Evolutionary conservation across 2,329 filamentous ascomycete species (phyloP).

Genomic region (Nannizziopsis arthrosporioides): DNA sequence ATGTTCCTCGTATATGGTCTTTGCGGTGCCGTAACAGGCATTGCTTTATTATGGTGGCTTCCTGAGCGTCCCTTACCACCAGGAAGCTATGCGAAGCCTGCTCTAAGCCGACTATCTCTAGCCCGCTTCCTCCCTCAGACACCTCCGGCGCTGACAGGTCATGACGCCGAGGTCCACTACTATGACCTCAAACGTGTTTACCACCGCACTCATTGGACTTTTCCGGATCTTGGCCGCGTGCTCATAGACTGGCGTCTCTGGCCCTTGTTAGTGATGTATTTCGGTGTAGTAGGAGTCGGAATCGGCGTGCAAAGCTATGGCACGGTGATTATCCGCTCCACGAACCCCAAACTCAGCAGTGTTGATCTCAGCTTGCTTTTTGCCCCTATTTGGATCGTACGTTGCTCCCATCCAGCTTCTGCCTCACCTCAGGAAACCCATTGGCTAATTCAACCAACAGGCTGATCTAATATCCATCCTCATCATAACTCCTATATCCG

Average conservation of each 20-base stretch:
- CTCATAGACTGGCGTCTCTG: conserved; percentile 79
- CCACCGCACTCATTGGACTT: conserved; percentile 58
- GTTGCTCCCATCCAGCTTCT: conserved; percentile 23
- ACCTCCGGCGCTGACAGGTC: conserved; percentile 59
- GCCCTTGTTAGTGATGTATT: conserved; percentile 83
- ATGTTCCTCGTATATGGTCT: conserved; percentile 88
- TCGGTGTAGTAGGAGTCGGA: conserved; percentile 83
- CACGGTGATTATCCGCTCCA: conserved; percentile 71
- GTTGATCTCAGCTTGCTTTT: conserved; percentile 71
- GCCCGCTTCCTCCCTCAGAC: conserved; percentile 52
- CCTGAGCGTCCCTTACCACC: conserved; percentile 70
- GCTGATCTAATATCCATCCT: conserved; percentile 84
- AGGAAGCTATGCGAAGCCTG: neutral
- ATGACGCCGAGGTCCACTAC: conserved; percentile 73
- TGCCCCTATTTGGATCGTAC: conserved; percentile 82
- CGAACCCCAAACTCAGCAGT: conserved; percentile 59
- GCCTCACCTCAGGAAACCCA: neutral
- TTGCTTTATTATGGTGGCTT: conserved; percentile 76
- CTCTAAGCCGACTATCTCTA: neutral
- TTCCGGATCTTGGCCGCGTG: conserved; percentile 58
- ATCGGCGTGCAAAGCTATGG: conserved; percentile 84
- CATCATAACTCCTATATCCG: conserved; percentile 70
- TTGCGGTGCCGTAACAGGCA: conserved; percentile 58
- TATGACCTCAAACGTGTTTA: conserved; percentile 72
- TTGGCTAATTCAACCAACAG: conserved; percentile 29